Base-by-base conservation (phyloP, 805 yeast genomes). In the Candida incommunis region DNA sequence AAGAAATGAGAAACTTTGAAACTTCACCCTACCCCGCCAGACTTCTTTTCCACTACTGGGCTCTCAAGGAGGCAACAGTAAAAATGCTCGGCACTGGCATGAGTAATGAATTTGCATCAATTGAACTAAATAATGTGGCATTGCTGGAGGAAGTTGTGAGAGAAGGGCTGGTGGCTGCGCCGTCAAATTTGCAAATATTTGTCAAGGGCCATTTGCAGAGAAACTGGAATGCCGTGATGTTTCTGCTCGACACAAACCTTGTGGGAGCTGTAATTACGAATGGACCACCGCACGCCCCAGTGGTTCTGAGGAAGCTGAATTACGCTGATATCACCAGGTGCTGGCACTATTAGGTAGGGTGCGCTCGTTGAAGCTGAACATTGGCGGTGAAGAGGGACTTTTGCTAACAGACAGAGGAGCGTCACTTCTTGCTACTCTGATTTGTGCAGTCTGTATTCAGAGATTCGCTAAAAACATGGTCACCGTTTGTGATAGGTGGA, bases 31-130 rank as follows among this genome's bases (percentile, higher is more conserved):
- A 35, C 40, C 29, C 22, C 24, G 40, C 7, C 27, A 34, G 42
- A 37, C 41, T 2, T 22, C 46, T 55, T 25, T 50, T 48, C 31
- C 75, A 75, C 34, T 67, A 71, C 27, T 84, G 95, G 95, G 82
- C 94, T 0, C 58, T 84, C 45, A 84, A 84, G 56, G 95, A 84
- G 57, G 76, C 85, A 20, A 81, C 75, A 54, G 71, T 83, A 4
- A 84, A 84, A 54, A 72, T 69, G 31, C 52, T 71, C 2, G 94
- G 94, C 0, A 60, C 69, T 16, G 94, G 94, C 0, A 57, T 76
- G 13, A 65, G 65, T 44, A 59, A 61, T 24, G 61, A 64, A 43
- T 48, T 68, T 24, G 31, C 45, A 2, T 40, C 49, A 0, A 57
- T 65, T 26, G 57, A 63, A 48, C 61, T 64, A 43, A 52, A 57